Base-by-base conservation (phyloP, 768 basidiomycete genomes). In the Dioszegia aurantiaca region DNA sequence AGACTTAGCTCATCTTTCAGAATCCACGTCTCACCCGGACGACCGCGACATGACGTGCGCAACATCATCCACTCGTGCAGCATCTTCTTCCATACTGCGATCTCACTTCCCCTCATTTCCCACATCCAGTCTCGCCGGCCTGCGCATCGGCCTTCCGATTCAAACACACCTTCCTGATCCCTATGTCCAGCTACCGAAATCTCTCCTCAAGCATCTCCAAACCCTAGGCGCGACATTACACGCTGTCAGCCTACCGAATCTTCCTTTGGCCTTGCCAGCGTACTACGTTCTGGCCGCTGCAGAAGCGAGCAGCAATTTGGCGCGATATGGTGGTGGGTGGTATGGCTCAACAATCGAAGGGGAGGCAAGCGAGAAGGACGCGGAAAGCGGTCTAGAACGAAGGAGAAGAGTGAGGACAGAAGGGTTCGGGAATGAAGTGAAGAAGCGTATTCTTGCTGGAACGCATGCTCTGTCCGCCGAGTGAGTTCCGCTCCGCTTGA, bases 271-370 rank as follows among this genome's bases (percentile, higher is more conserved):
- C 0, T 80, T 98, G 4, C 90, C 90, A 55, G 88, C 91, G 12
- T 98, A 98, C 79, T 98, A 97, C 69, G 89, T 95, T n/a, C 82
- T 98, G 16, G 88, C 94, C 1, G 88, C 86, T 59, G 92, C 94
- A 0, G 94, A 97, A 72, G 93, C 93, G 0, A 87, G 88, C 60
- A 92, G 90, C 57, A 95, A 93, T 69, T 79, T 98, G 56, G 90
- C 89, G 3, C 80, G 91, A 39, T 98, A 87, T 69, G 90, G 93
- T 46, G 93, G 93, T 0, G 82, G 92, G 1, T 83, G 87, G 65
- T 95, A 86, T 69, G 94, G 92, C 37, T 57, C 60, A 9, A 17
- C 36, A 4, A 2, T 27, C 36, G 41, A 81, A 79, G 11, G 83
- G 81, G 55, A 33, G 33, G 57, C 30, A n/a, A n/a, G n/a, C 40